These are phyloP conservation scores for Henckelia pumila DNA, from an alignment of 257 asterid species.

Conservation along the genomic window DNA sequence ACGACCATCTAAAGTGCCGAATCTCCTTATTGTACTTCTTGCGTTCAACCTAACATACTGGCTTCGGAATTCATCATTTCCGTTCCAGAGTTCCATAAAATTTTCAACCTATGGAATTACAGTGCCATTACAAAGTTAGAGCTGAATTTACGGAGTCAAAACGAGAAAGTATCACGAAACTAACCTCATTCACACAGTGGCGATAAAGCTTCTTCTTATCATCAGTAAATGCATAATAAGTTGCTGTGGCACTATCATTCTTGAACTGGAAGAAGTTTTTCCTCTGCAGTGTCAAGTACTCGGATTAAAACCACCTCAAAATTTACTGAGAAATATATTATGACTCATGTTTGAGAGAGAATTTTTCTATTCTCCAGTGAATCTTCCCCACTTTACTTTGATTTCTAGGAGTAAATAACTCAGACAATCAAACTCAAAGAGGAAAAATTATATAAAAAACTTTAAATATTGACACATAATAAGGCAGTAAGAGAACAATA, in stretches of 20 bases:
- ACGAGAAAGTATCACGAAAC: slow-evolving; percentile 11
- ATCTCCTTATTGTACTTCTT: slow-evolving; percentile 70
- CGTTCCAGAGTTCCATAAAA: slow-evolving; percentile 76
- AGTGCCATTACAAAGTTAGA: slow-evolving; percentile 9
- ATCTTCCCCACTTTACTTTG: neutral
- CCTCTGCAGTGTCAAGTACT: slow-evolving; percentile 56
- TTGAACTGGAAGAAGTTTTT: slow-evolving; percentile 57
- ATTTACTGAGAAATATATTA: too few relatives aligned
- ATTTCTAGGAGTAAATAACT: too few relatives aligned
- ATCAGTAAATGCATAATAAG: slow-evolving; percentile 45
- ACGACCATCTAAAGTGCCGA: slow-evolving; percentile 90
- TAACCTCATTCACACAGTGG: slow-evolving; percentile 64
- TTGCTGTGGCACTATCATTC: slow-evolving; percentile 58
- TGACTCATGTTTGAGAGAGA: neutral
- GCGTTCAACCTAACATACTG: slow-evolving; percentile 60
- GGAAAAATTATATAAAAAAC: neutral
- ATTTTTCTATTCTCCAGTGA: neutral
- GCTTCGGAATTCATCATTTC: slow-evolving; percentile 55
- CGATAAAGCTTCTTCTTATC: slow-evolving; percentile 54
- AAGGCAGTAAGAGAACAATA: neutral
- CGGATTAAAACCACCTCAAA: neutral
- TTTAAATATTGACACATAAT: neutral
- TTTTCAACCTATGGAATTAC: slow-evolving; percentile 52
- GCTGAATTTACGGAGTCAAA: slow-evolving; percentile 4
- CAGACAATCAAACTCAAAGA: neutral